Conservation (phyloP, 768 basidiomycete species). For the Crucibulum laeve region DNA sequence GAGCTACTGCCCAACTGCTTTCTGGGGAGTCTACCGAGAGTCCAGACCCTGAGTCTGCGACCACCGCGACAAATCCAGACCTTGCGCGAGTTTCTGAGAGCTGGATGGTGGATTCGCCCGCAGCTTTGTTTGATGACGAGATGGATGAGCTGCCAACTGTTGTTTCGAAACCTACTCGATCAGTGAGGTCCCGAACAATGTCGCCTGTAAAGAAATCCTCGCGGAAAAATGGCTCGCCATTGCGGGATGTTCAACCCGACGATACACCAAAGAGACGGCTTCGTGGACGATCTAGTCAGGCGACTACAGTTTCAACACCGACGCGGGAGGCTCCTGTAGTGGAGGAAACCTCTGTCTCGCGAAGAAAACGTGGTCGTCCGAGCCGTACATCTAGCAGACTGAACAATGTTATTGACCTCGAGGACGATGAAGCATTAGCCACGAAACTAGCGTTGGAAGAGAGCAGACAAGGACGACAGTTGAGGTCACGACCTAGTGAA, state of each 20-base stretch:
- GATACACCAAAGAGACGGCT: conserved; percentile 6
- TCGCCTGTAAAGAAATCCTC: conserved; percentile 8
- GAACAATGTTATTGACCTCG: conserved; percentile 7
- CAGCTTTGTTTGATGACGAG: not conserved
- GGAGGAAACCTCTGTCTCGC: not conserved
- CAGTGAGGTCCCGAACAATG: conserved; percentile 5
- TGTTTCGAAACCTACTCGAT: not conserved
- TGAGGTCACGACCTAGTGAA: conserved; percentile 19
- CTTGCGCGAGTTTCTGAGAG: not conserved
- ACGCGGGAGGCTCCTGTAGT: not conserved
- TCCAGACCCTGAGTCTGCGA: not conserved
- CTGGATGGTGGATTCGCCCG: not conserved
- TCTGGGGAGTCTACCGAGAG: not conserved
- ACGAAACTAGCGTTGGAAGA: conserved; percentile 25
- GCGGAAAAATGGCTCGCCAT: conserved; percentile 6
- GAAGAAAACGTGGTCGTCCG: conserved; percentile 3
- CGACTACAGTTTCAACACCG: not conserved
- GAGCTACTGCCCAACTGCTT: not conserved
- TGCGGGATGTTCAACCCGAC: conserved; percentile 3
- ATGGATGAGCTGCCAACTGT: not conserved
- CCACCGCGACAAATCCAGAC: not conserved
- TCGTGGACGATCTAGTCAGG: conserved; percentile 9
- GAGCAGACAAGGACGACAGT: conserved; percentile 23
- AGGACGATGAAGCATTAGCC: conserved; percentile 21
- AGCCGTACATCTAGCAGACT: conserved; percentile 8